Evolutionary conservation across 2,329 filamentous ascomycete genomes (phyloP).

Genomic region (Xylariomycetidae sp.): DNA sequence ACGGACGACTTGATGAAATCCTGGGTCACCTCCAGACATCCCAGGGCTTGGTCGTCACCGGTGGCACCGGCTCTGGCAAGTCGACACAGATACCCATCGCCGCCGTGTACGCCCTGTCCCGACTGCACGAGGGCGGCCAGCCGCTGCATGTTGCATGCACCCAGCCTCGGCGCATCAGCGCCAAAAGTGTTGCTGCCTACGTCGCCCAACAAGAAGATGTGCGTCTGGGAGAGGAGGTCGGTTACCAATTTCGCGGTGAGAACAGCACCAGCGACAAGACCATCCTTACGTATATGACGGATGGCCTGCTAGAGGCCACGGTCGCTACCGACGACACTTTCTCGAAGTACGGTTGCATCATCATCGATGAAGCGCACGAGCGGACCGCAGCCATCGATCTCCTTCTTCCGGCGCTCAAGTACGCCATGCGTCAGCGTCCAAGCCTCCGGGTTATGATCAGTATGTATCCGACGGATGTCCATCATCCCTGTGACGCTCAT

Average conservation of each 20-base stretch:
- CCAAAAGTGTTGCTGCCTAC: not conserved
- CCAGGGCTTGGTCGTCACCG: not conserved
- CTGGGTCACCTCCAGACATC: not conserved
- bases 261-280: not conserved
- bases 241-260: not conserved
- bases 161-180: not conserved
- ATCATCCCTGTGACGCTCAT: not conserved
- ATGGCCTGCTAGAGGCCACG: not conserved
- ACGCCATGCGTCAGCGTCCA: not conserved
- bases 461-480: not conserved
- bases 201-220: not conserved
- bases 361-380: conserved; percentile 1
- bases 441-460: not conserved
- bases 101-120: not conserved
- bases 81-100: not conserved
- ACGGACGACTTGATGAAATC: not conserved
- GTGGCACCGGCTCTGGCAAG: not conserved
- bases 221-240: not conserved
- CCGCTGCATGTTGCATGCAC: not conserved
- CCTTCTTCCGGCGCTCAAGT: not conserved
- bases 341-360: not conserved
- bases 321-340: not conserved
- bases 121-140: too few species aligned
- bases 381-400: not conserved
- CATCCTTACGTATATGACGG: not conserved